Evolutionary conservation across 345 rosid genomes (phyloP), one percentile per base, ranked within the genome.

Genomic region (Noccaea bulbosa): DNA sequence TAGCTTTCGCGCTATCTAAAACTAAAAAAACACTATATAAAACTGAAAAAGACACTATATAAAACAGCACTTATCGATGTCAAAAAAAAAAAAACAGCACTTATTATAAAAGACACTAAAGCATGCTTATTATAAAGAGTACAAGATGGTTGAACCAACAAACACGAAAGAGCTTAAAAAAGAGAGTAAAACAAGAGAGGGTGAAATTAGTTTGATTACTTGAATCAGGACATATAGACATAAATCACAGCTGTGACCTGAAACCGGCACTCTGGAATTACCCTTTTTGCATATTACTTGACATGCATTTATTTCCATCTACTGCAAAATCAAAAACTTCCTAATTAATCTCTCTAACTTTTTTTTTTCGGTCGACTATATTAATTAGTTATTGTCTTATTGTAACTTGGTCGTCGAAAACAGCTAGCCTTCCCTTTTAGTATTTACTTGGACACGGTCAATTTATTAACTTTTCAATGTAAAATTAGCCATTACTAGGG

Each of bases 141-240:
- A 30, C 43, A 71, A 17, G 40, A 44, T 63, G 70, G 76, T 37
- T 15, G 70, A 72, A 45, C 56, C 58, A 72, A 24, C 34, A 48
- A 65, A 55, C 16, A 39, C 6, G 61, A 56, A 27, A 65, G 24
- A 22, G 24, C 2, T 22, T 22, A 22, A 2, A 22, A 22, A 22
- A 22, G 52, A 39, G 16, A 64, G 58, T 45, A 72, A 71, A 43
- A 32, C 60, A 57, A 38, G 41, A 15, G 2, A 44, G 59, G 40
- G 60, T 73, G 52, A 47, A 38, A 64, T 56, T 17, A 65, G 67
- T 49, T 17, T 14, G 72, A 73, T 73, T 39, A 73, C 9, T 57
- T 73, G 77, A 73, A 73, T 50, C 39, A 49, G 2, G 77, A 66
- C 77, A 72, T 56, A 6, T 32, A 63, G 48, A 65, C 70, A 54